Percentiles rank a stretch among this genome's conserved stretches.
These are phyloP conservation scores for Erucastrum elatum DNA, from an alignment of 345 rosid species.

Conservation along the genomic window DNA sequence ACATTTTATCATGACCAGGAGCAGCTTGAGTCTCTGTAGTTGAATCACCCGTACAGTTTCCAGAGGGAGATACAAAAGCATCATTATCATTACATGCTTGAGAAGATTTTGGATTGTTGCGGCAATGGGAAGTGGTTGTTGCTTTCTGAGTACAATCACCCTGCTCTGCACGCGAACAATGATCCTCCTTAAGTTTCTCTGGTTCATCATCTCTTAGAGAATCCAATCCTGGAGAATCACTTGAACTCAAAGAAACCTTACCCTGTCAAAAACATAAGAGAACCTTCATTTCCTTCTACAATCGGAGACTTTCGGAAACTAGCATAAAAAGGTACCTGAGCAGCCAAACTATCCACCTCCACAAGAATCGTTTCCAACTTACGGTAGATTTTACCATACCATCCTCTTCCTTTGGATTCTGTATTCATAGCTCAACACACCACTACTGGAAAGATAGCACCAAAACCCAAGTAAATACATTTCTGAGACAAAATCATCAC, in stretches of 20 bases:
- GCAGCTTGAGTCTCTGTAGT: slow-evolving; percentile 20
- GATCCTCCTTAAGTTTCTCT: slow-evolving; percentile 13
- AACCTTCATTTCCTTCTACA: neutral
- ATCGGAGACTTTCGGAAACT: neutral
- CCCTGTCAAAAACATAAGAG: slow-evolving; percentile 41
- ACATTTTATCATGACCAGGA: slow-evolving; percentile 25
- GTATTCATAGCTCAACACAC: slow-evolving; percentile 50
- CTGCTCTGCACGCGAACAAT: slow-evolving; percentile 11
- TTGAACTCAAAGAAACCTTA: slow-evolving; percentile 19
- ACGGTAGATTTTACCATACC: slow-evolving; percentile 67
- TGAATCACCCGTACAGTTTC: slow-evolving; percentile 34
- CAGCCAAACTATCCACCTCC: slow-evolving; percentile 62
- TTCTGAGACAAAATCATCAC: neutral
- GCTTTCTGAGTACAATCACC: slow-evolving; percentile 25
- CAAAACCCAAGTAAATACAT: neutral
- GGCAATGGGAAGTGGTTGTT: slow-evolving; percentile 21
- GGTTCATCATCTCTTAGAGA: slow-evolving; percentile 22
- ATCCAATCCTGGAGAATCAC: slow-evolving; percentile 27
- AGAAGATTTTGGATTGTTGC: slow-evolving; percentile 12
- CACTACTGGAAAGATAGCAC: neutral
- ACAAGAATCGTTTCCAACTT: slow-evolving; percentile 69
- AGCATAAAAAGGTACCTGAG: slow-evolving; percentile 23
- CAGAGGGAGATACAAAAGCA: slow-evolving; percentile 28
- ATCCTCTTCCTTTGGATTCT: slow-evolving; percentile 51
- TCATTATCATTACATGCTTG: slow-evolving; percentile 25